These are phyloP conservation scores for Sherardia arvensis DNA, from an alignment of 257 asterid species.

Conservation along the genomic window DNA sequence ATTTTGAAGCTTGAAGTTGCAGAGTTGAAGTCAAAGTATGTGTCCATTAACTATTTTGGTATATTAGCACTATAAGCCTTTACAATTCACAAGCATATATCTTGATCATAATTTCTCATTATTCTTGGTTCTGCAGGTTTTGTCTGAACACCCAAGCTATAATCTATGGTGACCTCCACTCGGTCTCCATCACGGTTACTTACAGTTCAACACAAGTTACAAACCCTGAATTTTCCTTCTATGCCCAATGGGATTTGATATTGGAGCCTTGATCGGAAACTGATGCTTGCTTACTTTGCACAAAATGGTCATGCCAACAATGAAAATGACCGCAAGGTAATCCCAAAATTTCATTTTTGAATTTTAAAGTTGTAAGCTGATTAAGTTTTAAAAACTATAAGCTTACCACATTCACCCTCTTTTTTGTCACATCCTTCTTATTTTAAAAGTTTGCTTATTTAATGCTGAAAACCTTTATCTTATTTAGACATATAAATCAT, in stretches of 20 bases:
- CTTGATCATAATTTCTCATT: constrained; percentile 9
- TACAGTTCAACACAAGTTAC: constrained; percentile 74
- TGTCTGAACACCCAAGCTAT: constrained; percentile 98
- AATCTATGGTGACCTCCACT: constrained; percentile 88
- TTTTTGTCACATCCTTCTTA: no score
- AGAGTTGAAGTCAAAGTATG: constrained; percentile 78
- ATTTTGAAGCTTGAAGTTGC: constrained; percentile 81
- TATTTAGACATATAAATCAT: constrained; percentile 54
- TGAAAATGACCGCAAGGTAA: constrained; percentile 64
- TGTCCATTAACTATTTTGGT: constrained; percentile 4
- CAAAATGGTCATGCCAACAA: constrained; percentile 84
- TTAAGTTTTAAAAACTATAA: no score
- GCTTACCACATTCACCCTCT: no score
- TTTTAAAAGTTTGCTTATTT: neutral
- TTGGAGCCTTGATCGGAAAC: constrained; percentile 93
- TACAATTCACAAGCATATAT: no score
- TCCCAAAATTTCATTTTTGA: neutral
- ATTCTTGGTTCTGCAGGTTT: constrained; percentile 46
- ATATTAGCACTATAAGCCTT: neutral
- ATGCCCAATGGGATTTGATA: constrained; percentile 91
- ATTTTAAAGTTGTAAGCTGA: no score
- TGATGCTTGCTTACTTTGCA: constrained; percentile 77
- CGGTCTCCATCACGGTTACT: constrained; percentile 91
- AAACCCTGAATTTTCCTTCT: constrained; percentile 90
- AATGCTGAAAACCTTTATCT: neutral